A percentile compares a stretch with the other conserved stretches of the same genome.
Evolutionary conservation across 108 stramenopile genomes (phyloP).

Genomic region (Cyclotella kingstonii): DNA sequence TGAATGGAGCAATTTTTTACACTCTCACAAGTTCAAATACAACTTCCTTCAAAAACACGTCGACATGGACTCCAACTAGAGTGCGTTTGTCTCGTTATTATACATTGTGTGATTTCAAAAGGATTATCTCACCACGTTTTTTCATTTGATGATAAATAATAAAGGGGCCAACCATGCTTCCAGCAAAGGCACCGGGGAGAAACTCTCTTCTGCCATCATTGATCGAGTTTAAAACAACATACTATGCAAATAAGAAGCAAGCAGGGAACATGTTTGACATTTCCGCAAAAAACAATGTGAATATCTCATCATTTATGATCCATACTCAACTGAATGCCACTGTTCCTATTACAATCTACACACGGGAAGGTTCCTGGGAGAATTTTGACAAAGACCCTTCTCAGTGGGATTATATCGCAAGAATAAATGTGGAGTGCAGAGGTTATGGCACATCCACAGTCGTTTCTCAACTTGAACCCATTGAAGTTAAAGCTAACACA

Average conservation of each 20-base stretch:
- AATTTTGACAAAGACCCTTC: constrained; percentile 4
- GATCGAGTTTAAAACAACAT: constrained; percentile 5
- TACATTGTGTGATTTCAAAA: not conserved
- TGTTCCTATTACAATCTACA: constrained; percentile 1
- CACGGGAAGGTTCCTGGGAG: constrained; percentile 1
- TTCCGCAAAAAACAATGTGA: not conserved
- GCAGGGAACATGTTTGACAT: constrained; percentile 10
- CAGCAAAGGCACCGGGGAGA: not conserved
- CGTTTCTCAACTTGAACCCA: not conserved
- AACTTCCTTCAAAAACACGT: too few species aligned
- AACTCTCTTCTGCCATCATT: not conserved
- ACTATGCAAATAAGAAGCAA: constrained; percentile 1
- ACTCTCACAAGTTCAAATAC: not conserved
- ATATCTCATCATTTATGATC: constrained; percentile 2
- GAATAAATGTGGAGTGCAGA: constrained; percentile 1
- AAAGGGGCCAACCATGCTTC: not conserved
- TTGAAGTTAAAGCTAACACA: not conserved
- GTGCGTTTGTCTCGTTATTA: not conserved
- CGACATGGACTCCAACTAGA: constrained; percentile 3
- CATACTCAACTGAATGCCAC: not conserved
- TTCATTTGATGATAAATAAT: too few species aligned
- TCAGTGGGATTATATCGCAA: not conserved
- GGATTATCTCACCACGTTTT: too few species aligned
- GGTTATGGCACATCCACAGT: constrained; percentile 1
- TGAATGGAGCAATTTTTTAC: constrained; percentile 27